Evolutionary conservation across 2,329 filamentous ascomycete species (phyloP).

Genomic region (Penicillium griseofulvum): DNA sequence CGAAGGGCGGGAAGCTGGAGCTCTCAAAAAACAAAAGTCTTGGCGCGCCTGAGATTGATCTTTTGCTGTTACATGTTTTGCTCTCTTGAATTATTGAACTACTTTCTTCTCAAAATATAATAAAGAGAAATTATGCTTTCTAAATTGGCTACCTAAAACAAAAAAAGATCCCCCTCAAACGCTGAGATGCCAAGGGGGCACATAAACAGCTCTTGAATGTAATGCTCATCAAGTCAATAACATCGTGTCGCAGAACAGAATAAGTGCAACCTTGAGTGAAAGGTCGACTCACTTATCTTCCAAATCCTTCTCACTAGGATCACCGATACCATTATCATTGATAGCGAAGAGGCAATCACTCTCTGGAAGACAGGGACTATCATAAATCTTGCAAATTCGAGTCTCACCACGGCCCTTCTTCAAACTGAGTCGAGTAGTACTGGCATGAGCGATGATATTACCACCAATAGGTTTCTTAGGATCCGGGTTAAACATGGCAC

Average conservation of each 20-base stretch:
- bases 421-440: constrained; percentile 87
- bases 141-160: background rate
- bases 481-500: constrained; percentile 98
- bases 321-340: constrained; percentile 92
- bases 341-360: constrained; percentile 97
- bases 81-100: background rate
- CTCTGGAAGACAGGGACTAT: constrained; percentile 94
- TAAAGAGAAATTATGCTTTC: background rate
- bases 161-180: background rate
- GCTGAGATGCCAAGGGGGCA: background rate
- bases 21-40: constrained; percentile 39
- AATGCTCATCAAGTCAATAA: constrained; percentile 24
- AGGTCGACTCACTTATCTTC: constrained; percentile 66
- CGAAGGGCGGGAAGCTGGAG: constrained; percentile 32
- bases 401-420: constrained; percentile 97
- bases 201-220: constrained; percentile 5
- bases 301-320: constrained; percentile 90
- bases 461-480: constrained; percentile 99
- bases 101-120: background rate
- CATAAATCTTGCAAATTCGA: constrained; percentile 97
- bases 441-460: constrained; percentile 97
- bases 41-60: constrained; percentile 24
- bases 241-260: constrained; percentile 22
- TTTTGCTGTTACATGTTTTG: background rate
- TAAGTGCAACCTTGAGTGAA: background rate